Percentiles rank a stretch among this genome's conserved stretches.
phyloP scores from a whole-genome alignment of 1,284 basidiomycete genomes.

The Austropuccinia psidii region DNA sequence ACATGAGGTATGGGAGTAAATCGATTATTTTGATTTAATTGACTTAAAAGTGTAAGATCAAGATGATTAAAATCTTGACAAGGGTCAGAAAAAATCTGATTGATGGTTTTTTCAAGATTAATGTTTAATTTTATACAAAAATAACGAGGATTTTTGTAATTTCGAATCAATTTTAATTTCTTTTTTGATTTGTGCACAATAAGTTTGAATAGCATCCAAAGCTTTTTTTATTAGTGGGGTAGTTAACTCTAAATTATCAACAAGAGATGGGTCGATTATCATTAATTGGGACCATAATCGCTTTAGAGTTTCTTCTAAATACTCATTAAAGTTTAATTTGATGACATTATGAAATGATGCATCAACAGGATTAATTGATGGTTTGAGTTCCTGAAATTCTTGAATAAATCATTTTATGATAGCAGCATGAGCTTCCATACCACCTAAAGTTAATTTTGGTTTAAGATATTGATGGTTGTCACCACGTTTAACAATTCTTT shows the following conservation, averaged over 20 bases:
- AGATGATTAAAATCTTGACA: too few species aligned
- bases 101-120: not conserved
- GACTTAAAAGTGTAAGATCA: too few species aligned
- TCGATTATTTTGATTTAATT: not conserved
- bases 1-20: conserved; percentile 5
- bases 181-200: conserved; percentile 12
- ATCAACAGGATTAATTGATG: conserved; percentile 46
- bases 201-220: conserved; percentile 53
- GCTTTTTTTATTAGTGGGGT: conserved; percentile 53
- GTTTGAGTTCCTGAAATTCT: conserved; percentile 58
- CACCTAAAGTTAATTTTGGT: conserved; percentile 52
- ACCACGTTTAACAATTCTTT: conserved; percentile 66
- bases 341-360: conserved; percentile 59
- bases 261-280: not conserved
- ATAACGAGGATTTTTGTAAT: conserved; percentile 4
- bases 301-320: conserved; percentile 39
- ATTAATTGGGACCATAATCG: conserved; percentile 20
- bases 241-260: not conserved
- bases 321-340: conserved; percentile 58
- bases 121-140: conserved; percentile 1
- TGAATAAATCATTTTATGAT: conserved; percentile 73
- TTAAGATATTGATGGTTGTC: conserved; percentile 73
- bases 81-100: not conserved
- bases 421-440: conserved; percentile 61
- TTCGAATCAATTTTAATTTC: conserved; percentile 17